These are phyloP conservation scores for Citrus medica DNA, from an alignment of 345 rosid genomes.

Conservation along the genomic window DNA sequence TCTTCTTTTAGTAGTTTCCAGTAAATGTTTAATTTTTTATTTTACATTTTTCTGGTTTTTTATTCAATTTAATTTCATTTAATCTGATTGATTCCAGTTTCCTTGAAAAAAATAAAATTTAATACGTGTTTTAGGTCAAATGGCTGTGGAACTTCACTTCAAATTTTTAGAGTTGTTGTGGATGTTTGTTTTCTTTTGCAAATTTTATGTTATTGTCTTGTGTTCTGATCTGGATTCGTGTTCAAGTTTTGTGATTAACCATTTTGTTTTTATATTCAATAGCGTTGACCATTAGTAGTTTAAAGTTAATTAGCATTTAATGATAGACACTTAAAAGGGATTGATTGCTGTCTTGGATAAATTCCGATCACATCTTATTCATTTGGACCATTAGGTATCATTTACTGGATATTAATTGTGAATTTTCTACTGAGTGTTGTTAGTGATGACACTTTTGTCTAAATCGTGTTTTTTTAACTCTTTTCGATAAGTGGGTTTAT, in stretches of 20 bases:
- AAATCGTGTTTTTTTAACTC: background rate
- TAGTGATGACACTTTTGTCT: background rate
- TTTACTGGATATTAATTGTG: background rate
- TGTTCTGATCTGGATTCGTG: background rate
- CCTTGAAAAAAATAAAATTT: too few species aligned
- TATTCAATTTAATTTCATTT: background rate
- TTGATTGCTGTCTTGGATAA: background rate
- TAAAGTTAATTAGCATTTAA: background rate
- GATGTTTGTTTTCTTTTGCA: background rate
- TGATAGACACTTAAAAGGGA: background rate
- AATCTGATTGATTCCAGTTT: background rate
- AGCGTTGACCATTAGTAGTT: background rate
- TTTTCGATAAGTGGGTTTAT: background rate
- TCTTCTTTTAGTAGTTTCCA: background rate
- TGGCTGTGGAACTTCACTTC: background rate
- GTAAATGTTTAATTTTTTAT: constrained; percentile 3
- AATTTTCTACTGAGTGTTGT: background rate
- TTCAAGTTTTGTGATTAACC: background rate
- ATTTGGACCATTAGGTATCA: background rate
- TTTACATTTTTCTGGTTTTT: background rate
- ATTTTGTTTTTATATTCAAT: background rate
- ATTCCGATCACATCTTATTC: background rate
- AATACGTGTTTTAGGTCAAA: background rate
- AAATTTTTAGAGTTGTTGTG: too few species aligned
- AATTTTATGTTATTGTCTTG: background rate